Percentiles rank a stretch among this genome's conserved stretches.
phyloP scores from a whole-genome alignment of 148 eudicot species.

The Dysphania ambrosioides region DNA sequence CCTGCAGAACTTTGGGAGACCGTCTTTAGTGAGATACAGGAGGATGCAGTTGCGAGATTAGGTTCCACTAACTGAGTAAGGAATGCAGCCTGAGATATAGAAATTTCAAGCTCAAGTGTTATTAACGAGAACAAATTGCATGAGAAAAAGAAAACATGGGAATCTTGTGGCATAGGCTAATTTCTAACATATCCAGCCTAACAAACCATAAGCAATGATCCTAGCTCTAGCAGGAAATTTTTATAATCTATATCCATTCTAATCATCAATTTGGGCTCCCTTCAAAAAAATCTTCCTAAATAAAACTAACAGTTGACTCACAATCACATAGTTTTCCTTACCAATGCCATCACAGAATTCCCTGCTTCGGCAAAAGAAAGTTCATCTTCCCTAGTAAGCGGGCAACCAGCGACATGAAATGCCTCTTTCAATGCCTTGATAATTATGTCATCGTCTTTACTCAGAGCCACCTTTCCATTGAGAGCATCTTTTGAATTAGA shows the following conservation, averaged over 20 bases:
- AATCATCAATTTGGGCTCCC: neutral
- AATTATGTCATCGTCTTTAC: slow-evolving; percentile 42
- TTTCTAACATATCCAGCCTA: neutral
- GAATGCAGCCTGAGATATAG: slow-evolving; percentile 63
- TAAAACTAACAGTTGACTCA: neutral
- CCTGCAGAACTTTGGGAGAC: slow-evolving; percentile 49
- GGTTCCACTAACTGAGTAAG: slow-evolving; percentile 73
- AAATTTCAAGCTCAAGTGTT: neutral
- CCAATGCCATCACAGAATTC: slow-evolving; percentile 95
- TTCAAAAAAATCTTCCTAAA: neutral
- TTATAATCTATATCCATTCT: neutral
- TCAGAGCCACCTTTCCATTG: slow-evolving; percentile 31
- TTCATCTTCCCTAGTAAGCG: slow-evolving; percentile 41
- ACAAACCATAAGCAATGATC: neutral
- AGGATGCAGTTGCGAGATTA: slow-evolving; percentile 50
- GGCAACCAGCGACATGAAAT: slow-evolving; percentile 74
- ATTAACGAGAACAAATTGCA: neutral
- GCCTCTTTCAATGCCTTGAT: slow-evolving; percentile 84
- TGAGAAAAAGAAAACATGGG: neutral
- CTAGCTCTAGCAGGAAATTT: too few species aligned
- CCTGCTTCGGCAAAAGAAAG: slow-evolving; percentile 87
- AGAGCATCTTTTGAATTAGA: slow-evolving; percentile 34
- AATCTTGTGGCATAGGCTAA: neutral
- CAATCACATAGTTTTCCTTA: slow-evolving; percentile 31
- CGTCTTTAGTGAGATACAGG: slow-evolving; percentile 52